Evolutionary conservation across 2,329 filamentous ascomycete genomes (phyloP).

Genomic region (Aphanocladium album): DNA sequence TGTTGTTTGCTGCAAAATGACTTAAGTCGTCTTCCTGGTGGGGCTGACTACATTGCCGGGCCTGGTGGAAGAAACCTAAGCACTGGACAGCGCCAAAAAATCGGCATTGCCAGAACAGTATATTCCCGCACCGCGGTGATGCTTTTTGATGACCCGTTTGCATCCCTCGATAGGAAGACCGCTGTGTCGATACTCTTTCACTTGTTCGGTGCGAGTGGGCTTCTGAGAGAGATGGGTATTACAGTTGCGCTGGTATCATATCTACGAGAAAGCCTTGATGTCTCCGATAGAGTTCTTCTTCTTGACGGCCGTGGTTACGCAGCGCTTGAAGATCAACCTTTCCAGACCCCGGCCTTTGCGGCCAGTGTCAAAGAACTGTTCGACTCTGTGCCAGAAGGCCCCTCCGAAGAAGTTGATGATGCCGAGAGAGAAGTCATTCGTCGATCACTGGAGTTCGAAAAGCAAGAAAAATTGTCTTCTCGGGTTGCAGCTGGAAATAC

Average conservation of each 20-base stretch:
- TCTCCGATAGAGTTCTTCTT: conserved; percentile 5
- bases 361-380: neutral
- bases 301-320: conserved; percentile 6
- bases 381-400: neutral
- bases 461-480: neutral
- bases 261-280: conserved; percentile 7
- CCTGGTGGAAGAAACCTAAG: conserved; percentile 1
- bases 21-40: neutral
- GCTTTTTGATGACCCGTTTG: conserved; percentile 10
- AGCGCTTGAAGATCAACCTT: conserved; percentile 1
- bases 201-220: conserved; percentile 3
- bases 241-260: conserved; percentile 1
- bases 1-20: conserved; percentile 4
- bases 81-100: neutral
- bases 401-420: conserved; percentile 7
- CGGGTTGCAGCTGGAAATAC: neutral
- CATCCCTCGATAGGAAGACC: conserved; percentile 1
- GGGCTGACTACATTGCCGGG: conserved; percentile 1
- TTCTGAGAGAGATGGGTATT: conserved; percentile 6
- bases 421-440: conserved; percentile 3
- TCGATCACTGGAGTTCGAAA: conserved; percentile 3
- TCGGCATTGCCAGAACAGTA: conserved; percentile 6
- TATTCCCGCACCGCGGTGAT: conserved; percentile 7
- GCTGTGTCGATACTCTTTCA: conserved; percentile 9
- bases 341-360: conserved; percentile 3